A percentile compares a stretch with the other conserved stretches of the same genome.
Conservation (phyloP, 2,329 filamentous ascomycete species). For the Stenocarpella maydis region DNA sequence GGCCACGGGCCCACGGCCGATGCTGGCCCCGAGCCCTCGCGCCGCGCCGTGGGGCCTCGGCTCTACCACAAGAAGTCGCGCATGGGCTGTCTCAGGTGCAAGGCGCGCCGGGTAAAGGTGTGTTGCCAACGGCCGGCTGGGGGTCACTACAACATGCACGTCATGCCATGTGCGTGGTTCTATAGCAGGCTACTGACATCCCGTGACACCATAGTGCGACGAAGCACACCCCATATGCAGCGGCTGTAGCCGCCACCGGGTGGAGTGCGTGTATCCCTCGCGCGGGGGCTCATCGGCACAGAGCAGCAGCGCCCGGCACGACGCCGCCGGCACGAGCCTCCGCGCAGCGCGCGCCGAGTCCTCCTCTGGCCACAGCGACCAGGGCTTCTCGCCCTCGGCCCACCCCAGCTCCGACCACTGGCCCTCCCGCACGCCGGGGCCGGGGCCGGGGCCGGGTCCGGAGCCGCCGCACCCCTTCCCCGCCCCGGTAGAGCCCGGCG, state of each 20-base stretch:
- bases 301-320: background rate
- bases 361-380: constrained; percentile 38
- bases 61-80: constrained; percentile 46
- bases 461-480: background rate
- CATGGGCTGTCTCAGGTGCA: constrained; percentile 43
- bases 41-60: constrained; percentile 37
- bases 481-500: constrained; percentile 11
- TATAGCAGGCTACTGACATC: background rate
- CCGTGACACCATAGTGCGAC: constrained; percentile 38
- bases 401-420: background rate
- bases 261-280: constrained; percentile 39
- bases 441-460: background rate
- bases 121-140: background rate
- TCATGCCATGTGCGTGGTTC: background rate
- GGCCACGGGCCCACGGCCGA: background rate
- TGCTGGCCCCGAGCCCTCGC: constrained; percentile 4
- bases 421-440: background rate
- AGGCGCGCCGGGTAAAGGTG: constrained; percentile 44
- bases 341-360: constrained; percentile 33
- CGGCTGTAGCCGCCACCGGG: constrained; percentile 39
- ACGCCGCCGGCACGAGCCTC: background rate
- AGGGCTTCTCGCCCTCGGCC: constrained; percentile 31
- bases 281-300: background rate
- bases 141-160: background rate
- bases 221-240: constrained; percentile 39